Evolutionary conservation across 257 asterid species (phyloP).

Genomic region (Solanum megistacrolobum): DNA sequence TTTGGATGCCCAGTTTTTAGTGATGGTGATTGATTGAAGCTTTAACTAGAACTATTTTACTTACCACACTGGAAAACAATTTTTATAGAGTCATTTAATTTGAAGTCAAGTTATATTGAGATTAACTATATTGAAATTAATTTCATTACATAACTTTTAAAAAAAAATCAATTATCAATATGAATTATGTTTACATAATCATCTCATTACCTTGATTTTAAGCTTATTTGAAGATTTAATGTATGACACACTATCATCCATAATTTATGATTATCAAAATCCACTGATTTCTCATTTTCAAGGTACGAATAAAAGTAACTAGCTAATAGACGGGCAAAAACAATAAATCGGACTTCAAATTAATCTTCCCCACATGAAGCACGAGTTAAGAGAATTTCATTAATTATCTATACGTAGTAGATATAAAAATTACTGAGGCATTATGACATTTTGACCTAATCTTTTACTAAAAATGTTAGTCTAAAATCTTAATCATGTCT

Average conservation of each 20-base stretch:
- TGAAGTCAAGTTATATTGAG: neutral
- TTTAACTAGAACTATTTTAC: neutral
- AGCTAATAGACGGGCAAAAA: neutral
- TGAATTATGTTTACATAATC: neutral
- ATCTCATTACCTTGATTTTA: neutral
- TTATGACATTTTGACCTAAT: neutral
- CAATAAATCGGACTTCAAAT: neutral
- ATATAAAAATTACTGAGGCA: neutral
- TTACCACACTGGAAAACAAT: neutral
- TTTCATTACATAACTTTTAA: too few relatives aligned
- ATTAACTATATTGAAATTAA: neutral
- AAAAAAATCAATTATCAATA: neutral
- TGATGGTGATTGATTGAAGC: neutral
- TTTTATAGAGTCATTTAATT: neutral
- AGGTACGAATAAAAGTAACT: neutral
- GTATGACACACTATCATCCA: neutral
- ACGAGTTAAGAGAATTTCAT: neutral
- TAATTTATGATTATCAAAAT: neutral
- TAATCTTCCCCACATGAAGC: neutral
- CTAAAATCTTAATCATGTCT: neutral
- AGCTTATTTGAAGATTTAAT: neutral
- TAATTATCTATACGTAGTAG: neutral
- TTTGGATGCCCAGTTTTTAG: neutral
- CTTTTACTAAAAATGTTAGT: neutral
- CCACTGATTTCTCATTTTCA: neutral